Percentiles rank a stretch among this genome's conserved stretches.
Evolutionary conservation across 1,284 basidiomycete species (phyloP).

Genomic region (Malassezia dermatis): DNA sequence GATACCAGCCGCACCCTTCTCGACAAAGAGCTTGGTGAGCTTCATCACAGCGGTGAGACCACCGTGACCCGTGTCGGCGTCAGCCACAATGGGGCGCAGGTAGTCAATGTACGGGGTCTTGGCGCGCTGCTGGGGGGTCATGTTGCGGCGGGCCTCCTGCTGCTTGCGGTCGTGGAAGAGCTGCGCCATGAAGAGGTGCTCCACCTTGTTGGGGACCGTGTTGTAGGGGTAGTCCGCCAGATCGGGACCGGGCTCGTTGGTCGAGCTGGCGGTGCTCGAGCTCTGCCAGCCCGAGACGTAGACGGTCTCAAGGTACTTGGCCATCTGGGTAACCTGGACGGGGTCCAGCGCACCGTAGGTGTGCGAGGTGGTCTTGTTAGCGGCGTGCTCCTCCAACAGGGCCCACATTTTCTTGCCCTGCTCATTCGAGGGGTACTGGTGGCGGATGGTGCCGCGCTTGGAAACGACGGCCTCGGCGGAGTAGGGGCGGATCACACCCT

Average conservation of each 20-base stretch:
- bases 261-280: constrained; percentile 43
- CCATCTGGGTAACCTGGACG: constrained; percentile 62
- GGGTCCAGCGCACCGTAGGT: constrained; percentile 97
- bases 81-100: constrained; percentile 46
- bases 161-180: constrained; percentile 48
- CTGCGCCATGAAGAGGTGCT: constrained; percentile 47
- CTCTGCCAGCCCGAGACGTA: constrained; percentile 48
- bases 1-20: constrained; percentile 76
- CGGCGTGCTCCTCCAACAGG: constrained; percentile 55
- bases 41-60: constrained; percentile 94
- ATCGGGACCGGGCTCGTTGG: constrained; percentile 49
- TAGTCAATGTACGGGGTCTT: constrained; percentile 46
- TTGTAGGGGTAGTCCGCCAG: constrained; percentile 90
- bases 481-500: constrained; percentile 74
- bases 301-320: constrained; percentile 48
- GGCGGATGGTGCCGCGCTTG: constrained; percentile 78
- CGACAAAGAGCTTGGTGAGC: constrained; percentile 79
- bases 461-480: constrained; percentile 83
- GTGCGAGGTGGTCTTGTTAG: constrained; percentile 61
- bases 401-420: constrained; percentile 79
- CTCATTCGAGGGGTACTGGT: constrained; percentile 74
- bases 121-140: constrained; percentile 31
- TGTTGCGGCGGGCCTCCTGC: constrained; percentile 40
- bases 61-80: constrained; percentile 61
- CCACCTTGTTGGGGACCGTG: constrained; percentile 66